Conservation (phyloP, 2,329 filamentous ascomycete genomes). For the Microascus cirrosus region DNA sequence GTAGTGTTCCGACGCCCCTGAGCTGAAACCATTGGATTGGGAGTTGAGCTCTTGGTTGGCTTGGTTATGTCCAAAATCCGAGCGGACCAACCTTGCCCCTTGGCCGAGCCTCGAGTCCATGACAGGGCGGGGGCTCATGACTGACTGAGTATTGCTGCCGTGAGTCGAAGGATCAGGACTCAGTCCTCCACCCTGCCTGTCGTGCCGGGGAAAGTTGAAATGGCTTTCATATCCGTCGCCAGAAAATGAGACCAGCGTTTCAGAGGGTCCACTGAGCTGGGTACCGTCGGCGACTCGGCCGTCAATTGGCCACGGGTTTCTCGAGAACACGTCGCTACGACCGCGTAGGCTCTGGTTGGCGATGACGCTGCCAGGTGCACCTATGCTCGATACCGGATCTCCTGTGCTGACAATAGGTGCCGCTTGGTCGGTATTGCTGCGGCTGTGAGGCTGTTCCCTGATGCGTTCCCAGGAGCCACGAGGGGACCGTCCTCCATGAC, state of each 20-base stretch:
- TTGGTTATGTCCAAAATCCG: not conserved
- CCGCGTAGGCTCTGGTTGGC: no score
- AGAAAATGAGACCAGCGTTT: not conserved
- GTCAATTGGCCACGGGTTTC: not conserved
- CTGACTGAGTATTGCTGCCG: not conserved
- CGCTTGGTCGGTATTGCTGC: no score
- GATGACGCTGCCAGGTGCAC: not conserved
- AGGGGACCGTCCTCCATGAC: no score
- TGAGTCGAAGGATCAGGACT: not conserved
- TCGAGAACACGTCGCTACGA: not conserved
- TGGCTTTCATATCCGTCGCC: not conserved
- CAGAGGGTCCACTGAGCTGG: not conserved
- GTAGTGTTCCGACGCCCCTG: not conserved
- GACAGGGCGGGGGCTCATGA: not conserved
- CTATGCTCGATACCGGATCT: no score
- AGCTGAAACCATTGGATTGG: not conserved
- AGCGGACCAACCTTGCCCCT: not conserved
- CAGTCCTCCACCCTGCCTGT: not conserved
- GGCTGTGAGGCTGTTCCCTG: no score
- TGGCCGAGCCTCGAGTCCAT: not conserved
- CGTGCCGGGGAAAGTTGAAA: not conserved
- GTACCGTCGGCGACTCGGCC: not conserved
- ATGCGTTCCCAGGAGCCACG: no score
- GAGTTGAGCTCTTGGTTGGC: not conserved
- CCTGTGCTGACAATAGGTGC: no score